Base-by-base conservation (phyloP, 108 stramenopile genomes). In the Licmophora abbreviata region DNA sequence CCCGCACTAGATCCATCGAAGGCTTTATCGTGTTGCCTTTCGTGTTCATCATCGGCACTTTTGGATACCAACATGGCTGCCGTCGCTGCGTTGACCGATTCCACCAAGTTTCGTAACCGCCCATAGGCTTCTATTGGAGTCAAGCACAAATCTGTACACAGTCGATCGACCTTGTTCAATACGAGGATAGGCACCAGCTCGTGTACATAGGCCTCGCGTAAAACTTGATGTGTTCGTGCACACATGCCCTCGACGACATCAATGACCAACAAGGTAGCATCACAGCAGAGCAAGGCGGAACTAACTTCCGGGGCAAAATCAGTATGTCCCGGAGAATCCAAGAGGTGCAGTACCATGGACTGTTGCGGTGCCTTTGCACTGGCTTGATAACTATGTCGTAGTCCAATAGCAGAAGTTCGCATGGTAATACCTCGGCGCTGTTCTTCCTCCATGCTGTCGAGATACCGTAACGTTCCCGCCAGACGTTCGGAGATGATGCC, bases 391-490 rank as follows among this genome's bases (percentile, higher is more conserved):
- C 27, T 6, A 58, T 93, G 85, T n/a, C 68, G 55, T 36, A 97
- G 58, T 21, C 87, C 83, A 64, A 97, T 95, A 36, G 93, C 92
- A 12, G 81, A 83, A 14, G 83, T 64, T 48, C 93, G 74, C 95
- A 99, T 98, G 24, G 98, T 99, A 45, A 99, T 99, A 9, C 98
- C 98, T 23, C 98, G 75, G n/a, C 91, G 79, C 65, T 95, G 95
- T 64, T 95, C 97, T 59, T 93, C 91, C 38, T 80, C 78, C 59
- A 77, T 58, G 42, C 69, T 77, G 60, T 93, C 88, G 55, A 93
- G 68, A 56, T 88, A 88, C 1, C 91, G 85, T 3, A 93, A 35
- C 14, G 82, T 83, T 5, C 91, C 91, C 1, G 91, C 91, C 43
- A 85, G 54, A 29, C 91, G 84, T 68, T 88, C 85, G 35, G 64